Percentiles rank a stretch among this genome's conserved stretches.
Evolutionary conservation across 1,284 basidiomycete species (phyloP).

Genomic region (Clitocybe nebularis): DNA sequence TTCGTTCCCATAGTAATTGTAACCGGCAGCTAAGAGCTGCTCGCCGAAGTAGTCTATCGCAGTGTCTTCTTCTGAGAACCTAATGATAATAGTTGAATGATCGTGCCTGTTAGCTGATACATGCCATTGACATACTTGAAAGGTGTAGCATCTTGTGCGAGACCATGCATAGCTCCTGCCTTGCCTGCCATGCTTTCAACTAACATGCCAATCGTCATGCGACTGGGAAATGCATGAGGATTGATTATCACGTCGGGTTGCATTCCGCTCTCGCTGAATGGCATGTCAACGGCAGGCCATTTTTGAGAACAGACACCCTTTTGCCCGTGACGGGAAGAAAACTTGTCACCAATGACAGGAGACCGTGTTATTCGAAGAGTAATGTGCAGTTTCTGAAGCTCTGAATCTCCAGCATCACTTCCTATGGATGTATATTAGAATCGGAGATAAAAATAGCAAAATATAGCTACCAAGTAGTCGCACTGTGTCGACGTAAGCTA

Average conservation of each 20-base stretch:
- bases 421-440: slow-evolving; percentile 41
- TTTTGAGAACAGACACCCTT: slow-evolving; percentile 99
- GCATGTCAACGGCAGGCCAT: slow-evolving; percentile 98
- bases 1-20: slow-evolving; percentile 99
- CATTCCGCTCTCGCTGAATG: slow-evolving; percentile 97
- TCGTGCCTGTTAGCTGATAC: slow-evolving; percentile 16
- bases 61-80: slow-evolving; percentile 94
- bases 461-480: slow-evolving; percentile 72
- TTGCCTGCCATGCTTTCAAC: slow-evolving; percentile 99
- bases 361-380: slow-evolving; percentile 92
- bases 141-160: slow-evolving; percentile 97
- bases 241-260: slow-evolving; percentile 99
- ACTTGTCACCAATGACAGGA: slow-evolving; percentile 99
- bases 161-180: slow-evolving; percentile 95
- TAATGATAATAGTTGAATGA: slow-evolving; percentile 31
- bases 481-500: slow-evolving; percentile 89
- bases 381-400: slow-evolving; percentile 92
- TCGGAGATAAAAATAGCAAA: slow-evolving; percentile 1
- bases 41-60: slow-evolving; percentile 97
- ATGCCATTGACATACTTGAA: slow-evolving; percentile 69
- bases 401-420: slow-evolving; percentile 81
- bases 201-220: slow-evolving; percentile 99
- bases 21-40: slow-evolving; percentile 90
- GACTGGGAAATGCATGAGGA: slow-evolving; percentile 98
- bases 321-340: slow-evolving; percentile 97